Percentiles rank a stretch among this genome's conserved stretches.
phyloP scores from a whole-genome alignment of 83 land plant species.

The Picea abies region DNA sequence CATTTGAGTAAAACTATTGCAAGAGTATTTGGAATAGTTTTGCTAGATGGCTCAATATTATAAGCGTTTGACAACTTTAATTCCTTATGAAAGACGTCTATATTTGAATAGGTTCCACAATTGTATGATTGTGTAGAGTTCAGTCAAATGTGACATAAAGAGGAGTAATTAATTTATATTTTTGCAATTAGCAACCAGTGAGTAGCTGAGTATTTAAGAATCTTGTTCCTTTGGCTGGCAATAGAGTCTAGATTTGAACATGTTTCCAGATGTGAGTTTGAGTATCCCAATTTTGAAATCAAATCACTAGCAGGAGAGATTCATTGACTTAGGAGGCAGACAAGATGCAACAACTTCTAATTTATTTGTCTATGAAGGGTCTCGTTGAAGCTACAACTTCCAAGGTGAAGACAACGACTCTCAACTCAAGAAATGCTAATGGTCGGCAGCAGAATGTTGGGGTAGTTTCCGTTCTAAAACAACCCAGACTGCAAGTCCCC shows the following conservation, averaged over 20 bases:
- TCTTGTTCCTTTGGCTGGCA: not conserved
- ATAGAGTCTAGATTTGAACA: not conserved
- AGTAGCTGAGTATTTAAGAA: not conserved
- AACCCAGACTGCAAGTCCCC: slow-evolving; percentile 8
- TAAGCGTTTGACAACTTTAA: too few relatives aligned
- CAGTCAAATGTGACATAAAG: not conserved
- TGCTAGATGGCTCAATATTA: too few relatives aligned
- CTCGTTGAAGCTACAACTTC: slow-evolving; percentile 20
- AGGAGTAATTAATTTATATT: not conserved
- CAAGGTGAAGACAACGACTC: slow-evolving; percentile 30
- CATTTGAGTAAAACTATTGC: slow-evolving; percentile 25
- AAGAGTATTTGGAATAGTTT: too few relatives aligned
- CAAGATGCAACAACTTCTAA: not conserved
- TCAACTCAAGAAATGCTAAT: slow-evolving; percentile 2
- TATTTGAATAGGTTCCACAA: not conserved
- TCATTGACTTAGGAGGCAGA: not conserved
- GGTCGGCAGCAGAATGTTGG: slow-evolving; percentile 1
- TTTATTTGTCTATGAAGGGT: slow-evolving; percentile 25
- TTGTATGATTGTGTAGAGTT: not conserved
- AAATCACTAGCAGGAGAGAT: not conserved
- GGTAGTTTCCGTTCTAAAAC: not conserved
- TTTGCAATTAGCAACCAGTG: not conserved
- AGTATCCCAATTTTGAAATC: not conserved
- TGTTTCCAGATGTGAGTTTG: not conserved
- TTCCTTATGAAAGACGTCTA: too few relatives aligned